These are phyloP conservation scores for Cystobasidium tubakii DNA, from an alignment of 768 basidiomycete species.

Conservation along the genomic window DNA sequence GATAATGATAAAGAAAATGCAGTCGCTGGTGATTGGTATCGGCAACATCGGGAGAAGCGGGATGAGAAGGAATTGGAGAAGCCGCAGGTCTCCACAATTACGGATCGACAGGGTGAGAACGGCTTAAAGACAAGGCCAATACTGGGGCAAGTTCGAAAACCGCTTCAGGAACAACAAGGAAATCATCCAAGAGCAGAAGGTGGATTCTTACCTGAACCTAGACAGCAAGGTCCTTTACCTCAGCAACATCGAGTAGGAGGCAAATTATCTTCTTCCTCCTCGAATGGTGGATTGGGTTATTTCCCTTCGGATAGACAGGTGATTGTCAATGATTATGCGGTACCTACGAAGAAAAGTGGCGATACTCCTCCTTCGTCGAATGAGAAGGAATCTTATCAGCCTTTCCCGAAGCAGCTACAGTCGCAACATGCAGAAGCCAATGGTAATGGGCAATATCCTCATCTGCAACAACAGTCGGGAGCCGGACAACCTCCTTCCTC, in stretches of 20 bases:
- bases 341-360: conserved; percentile 21
- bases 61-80: background rate
- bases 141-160: background rate
- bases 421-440: background rate
- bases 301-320: conserved; percentile 27
- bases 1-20: conserved; percentile 8
- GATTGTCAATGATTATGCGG: conserved; percentile 35
- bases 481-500: conserved; percentile 22
- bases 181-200: background rate
- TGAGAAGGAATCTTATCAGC: background rate
- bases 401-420: background rate
- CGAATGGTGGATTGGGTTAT: conserved; percentile 15
- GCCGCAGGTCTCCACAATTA: background rate
- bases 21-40: conserved; percentile 11
- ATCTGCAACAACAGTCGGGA: conserved; percentile 4
- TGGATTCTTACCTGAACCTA: background rate
- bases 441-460: background rate
- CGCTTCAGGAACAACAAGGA: background rate
- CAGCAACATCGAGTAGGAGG: conserved; percentile 5
- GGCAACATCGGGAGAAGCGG: background rate
- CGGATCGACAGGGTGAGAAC: background rate
- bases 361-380: conserved; percentile 31
- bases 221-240: conserved; percentile 14
- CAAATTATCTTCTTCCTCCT: conserved; percentile 30
- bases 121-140: background rate